These are phyloP conservation scores for Bacidia rubella DNA, from an alignment of 495 filamentous ascomycete species.

Conservation along the genomic window DNA sequence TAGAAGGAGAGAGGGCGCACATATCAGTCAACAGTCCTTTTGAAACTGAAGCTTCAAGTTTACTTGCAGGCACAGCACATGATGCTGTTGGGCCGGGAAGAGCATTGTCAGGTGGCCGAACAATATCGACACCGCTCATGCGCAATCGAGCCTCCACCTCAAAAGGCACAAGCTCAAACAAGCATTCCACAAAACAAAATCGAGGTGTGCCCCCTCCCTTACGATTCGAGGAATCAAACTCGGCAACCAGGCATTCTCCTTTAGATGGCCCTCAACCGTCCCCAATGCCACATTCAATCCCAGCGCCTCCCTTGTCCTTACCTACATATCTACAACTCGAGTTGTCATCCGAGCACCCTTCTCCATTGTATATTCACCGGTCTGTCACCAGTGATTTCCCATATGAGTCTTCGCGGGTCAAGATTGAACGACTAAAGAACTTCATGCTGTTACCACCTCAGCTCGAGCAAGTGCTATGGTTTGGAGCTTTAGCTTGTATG, in stretches of 20 bases:
- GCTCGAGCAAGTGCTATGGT: conserved; percentile 74
- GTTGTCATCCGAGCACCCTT: conserved; percentile 65
- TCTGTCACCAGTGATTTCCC: conserved; percentile 59
- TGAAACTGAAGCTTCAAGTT: not conserved
- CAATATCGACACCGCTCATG: conserved; percentile 26
- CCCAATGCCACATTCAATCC: conserved; percentile 55
- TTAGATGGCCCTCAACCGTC: conserved; percentile 39
- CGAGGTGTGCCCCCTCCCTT: conserved; percentile 19
- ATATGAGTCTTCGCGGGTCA: conserved; percentile 93
- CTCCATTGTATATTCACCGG: conserved; percentile 77
- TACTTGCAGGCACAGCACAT: not conserved
- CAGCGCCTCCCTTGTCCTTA: conserved; percentile 72
- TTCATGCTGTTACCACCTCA: conserved; percentile 69
- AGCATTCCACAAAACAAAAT: conserved; percentile 9
- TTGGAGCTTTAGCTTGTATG: conserved; percentile 79
- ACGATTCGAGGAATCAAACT: conserved; percentile 29
- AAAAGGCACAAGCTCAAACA: conserved; percentile 5
- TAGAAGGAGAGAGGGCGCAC: not conserved
- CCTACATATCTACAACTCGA: conserved; percentile 83
- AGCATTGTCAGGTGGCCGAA: conserved; percentile 15
- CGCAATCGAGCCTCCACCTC: conserved; percentile 24
- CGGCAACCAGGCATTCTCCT: conserved; percentile 19
- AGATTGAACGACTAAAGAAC: conserved; percentile 84
- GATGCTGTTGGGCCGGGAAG: not conserved
- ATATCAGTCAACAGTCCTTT: not conserved